Base-by-base conservation (phyloP, 306 rosid genomes). In the Betula pendula region DNA sequence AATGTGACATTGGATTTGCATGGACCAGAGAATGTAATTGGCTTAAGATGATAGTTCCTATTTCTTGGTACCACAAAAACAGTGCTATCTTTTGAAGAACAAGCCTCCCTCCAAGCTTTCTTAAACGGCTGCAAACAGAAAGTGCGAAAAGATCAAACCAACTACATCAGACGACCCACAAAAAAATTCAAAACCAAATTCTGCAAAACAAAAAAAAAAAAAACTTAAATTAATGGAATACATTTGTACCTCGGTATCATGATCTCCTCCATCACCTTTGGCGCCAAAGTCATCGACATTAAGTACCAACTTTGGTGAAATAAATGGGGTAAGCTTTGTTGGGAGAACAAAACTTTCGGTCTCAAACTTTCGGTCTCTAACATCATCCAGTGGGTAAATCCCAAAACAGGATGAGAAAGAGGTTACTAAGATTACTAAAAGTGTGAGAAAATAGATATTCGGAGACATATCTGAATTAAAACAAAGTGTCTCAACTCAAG, bases 1-100 rank as follows among this genome's bases (percentile, higher is more conserved):
- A 93, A 67, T 31, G 84, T 75, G 40, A 88, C 52, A 10, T 58
- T 59, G 73, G 87, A 81, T 50, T 73, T 80, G 80, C 96, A 93
- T 76, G 97, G 96, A 27, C 97, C 97, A 12, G 93, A 82, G 66
- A 93, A 93, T 17, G 31, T 86, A 24, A 88, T 81, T 58, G 94
- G 90, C 81, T 86, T 93, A 33, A 93, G 84, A 73, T 77, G 77
- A 81, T 87, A 93, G 24, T 22, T 83, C 10, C 53, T 81, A 4
- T 71, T 51, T 52, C n/a, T 3, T 44, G 97, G 94, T 17, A 93
- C 93, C 71, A 87, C 76, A 50, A 91, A 78, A 78, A 50, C 68
- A 35, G n/a, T n/a, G n/a, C 48, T 74, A 19, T 72, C 73, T 50
- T 42, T 45, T 22, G 94, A 83, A 55, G 84, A 86, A 77, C 97